Evolutionary conservation across 495 filamentous ascomycete species (phyloP).

Genomic region (Penicillium roqueforti): DNA sequence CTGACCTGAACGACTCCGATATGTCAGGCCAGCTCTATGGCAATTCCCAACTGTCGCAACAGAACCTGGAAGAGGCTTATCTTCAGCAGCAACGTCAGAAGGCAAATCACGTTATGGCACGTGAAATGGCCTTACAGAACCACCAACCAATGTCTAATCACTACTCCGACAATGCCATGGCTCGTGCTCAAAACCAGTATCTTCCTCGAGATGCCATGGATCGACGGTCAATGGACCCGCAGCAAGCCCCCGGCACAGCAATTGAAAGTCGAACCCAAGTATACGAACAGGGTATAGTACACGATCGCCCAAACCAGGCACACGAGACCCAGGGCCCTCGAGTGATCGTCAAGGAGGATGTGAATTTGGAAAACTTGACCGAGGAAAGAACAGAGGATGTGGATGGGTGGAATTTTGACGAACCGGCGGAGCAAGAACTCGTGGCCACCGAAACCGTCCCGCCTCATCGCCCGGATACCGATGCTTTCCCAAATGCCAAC

Average conservation of each 20-base stretch:
- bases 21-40: slow-evolving; percentile 44
- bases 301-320: slow-evolving; percentile 56
- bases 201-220: slow-evolving; percentile 32
- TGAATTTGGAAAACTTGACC: slow-evolving; percentile 20
- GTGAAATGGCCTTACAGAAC: slow-evolving; percentile 43
- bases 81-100: slow-evolving; percentile 44
- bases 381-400: slow-evolving; percentile 51
- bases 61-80: slow-evolving; percentile 50
- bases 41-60: slow-evolving; percentile 45
- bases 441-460: slow-evolving; percentile 49
- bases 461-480: slow-evolving; percentile 70
- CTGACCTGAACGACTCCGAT: slow-evolving; percentile 43
- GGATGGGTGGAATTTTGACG: slow-evolving; percentile 93
- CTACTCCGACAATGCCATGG: slow-evolving; percentile 41
- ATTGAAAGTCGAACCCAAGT: slow-evolving; percentile 38
- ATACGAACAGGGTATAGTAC: slow-evolving; percentile 38
- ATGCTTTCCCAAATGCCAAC: slow-evolving; percentile 80
- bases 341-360: slow-evolving; percentile 37
- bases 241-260: slow-evolving; percentile 33
- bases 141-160: slow-evolving; percentile 44
- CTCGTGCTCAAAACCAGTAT: slow-evolving; percentile 34
- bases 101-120: slow-evolving; percentile 44
- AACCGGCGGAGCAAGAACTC: slow-evolving; percentile 43
- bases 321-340: slow-evolving; percentile 53
- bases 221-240: slow-evolving; percentile 37